phyloP scores from a whole-genome alignment of 257 asterid genomes.

The Lithospermum erythrorhizon region DNA sequence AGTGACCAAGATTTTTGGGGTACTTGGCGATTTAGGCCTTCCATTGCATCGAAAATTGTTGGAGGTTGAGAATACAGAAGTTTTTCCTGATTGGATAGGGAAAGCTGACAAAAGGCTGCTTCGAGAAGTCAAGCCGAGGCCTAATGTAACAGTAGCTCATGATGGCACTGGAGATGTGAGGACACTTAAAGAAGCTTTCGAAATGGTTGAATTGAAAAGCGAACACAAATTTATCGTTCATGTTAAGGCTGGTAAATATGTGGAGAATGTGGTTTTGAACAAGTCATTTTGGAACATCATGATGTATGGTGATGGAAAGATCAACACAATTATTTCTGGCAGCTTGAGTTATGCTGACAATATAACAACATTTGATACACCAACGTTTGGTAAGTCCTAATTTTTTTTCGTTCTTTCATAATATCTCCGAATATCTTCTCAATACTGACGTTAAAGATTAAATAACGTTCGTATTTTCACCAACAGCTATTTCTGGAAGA shows the following conservation, averaged over 20 bases:
- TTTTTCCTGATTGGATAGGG: conserved; percentile 48
- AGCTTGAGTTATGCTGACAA: conserved; percentile 36
- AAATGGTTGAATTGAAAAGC: conserved; percentile 43
- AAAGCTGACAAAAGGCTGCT: conserved; percentile 44
- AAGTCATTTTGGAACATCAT: conserved; percentile 57
- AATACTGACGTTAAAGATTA: no score
- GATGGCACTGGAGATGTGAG: conserved; percentile 43
- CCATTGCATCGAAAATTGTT: conserved; percentile 45
- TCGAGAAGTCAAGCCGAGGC: conserved; percentile 29
- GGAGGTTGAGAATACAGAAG: conserved; percentile 4
- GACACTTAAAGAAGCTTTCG: conserved; percentile 46
- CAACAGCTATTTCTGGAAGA: conserved; percentile 40
- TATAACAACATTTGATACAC: conserved; percentile 48
- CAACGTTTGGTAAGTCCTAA: conserved; percentile 53
- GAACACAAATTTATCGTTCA: conserved; percentile 36
- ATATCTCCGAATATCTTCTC: no score
- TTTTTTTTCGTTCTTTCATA: background rate
- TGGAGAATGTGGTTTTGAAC: conserved; percentile 48
- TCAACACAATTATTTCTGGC: conserved; percentile 40
- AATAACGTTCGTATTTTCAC: no score
- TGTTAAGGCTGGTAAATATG: conserved; percentile 46
- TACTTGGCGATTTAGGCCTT: conserved; percentile 27
- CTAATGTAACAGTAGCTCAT: conserved; percentile 51
- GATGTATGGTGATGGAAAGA: conserved; percentile 67
- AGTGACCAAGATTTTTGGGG: conserved; percentile 31